Conservation (phyloP, 495 filamentous ascomycete genomes). For the Penicillium dipodomyicola region DNA sequence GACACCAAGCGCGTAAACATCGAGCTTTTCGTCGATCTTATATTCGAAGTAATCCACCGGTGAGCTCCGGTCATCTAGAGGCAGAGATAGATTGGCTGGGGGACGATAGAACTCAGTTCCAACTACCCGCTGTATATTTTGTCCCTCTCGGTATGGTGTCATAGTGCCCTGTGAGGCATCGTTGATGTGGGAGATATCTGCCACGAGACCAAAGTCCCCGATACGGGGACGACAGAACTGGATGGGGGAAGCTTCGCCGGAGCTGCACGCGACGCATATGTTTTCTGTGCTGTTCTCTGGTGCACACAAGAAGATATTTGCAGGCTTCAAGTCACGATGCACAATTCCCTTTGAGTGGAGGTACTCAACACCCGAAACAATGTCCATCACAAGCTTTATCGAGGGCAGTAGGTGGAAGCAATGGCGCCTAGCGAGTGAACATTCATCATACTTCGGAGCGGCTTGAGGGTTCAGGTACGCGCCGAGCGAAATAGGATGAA, state of each 20-base stretch:
- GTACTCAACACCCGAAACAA: slow-evolving; percentile 55
- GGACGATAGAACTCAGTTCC: slow-evolving; percentile 51
- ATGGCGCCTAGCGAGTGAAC: slow-evolving; percentile 34
- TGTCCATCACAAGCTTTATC: slow-evolving; percentile 41
- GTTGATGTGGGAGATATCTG: slow-evolving; percentile 49
- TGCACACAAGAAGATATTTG: slow-evolving; percentile 61
- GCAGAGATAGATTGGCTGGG: slow-evolving; percentile 19
- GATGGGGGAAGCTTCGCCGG: slow-evolving; percentile 15
- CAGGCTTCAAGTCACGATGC: slow-evolving; percentile 71
- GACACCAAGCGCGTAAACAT: slow-evolving; percentile 54
- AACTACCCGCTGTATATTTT: slow-evolving; percentile 36
- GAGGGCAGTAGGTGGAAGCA: slow-evolving; percentile 51
- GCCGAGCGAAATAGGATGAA: slow-evolving; percentile 50
- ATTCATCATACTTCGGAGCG: slow-evolving; percentile 2
- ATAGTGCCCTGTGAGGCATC: slow-evolving; percentile 20
- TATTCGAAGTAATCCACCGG: slow-evolving; percentile 24
- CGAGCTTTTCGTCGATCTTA: slow-evolving; percentile 50
- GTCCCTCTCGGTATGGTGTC: slow-evolving; percentile 18
- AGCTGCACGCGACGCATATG: slow-evolving; percentile 35
- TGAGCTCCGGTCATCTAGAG: neutral
- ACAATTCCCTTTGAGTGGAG: slow-evolving; percentile 60
- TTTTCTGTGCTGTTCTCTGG: slow-evolving; percentile 28
- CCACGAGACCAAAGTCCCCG: slow-evolving; percentile 55
- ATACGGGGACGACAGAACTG: slow-evolving; percentile 51
- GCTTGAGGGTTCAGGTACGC: slow-evolving; percentile 44